phyloP scores from a whole-genome alignment of 202 grass and related monocot species.

The Carex arenaria region DNA sequence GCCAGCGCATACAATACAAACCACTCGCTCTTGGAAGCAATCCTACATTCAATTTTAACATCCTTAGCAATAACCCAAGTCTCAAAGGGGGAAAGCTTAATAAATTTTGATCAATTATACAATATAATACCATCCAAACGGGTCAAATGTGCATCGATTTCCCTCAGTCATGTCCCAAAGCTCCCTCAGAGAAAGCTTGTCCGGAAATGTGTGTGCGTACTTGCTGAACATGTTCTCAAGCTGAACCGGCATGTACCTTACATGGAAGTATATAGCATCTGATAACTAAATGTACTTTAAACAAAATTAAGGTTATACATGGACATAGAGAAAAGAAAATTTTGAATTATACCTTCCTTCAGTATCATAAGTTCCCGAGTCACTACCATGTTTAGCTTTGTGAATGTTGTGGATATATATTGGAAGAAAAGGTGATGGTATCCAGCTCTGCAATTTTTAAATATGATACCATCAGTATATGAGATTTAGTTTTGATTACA shows the following conservation, averaged over 20 bases:
- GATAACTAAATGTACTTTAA: background rate
- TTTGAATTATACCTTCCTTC: constrained; percentile 48
- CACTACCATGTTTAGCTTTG: constrained; percentile 69
- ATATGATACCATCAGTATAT: background rate
- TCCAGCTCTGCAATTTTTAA: constrained; percentile 41
- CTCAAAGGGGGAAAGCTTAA: background rate
- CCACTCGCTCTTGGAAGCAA: constrained; percentile 68
- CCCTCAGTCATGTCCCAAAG: constrained; percentile 73
- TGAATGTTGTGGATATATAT: constrained; percentile 92
- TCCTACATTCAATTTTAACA: constrained; percentile 33
- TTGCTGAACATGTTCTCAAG: constrained; percentile 91
- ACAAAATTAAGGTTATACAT: background rate
- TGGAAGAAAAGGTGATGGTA: constrained; percentile 55
- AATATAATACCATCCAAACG: constrained; percentile 58
- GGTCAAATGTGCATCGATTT: constrained; percentile 30
- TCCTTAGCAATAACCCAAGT: background rate
- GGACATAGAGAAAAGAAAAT: background rate
- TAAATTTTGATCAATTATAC: background rate
- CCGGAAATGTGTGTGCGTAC: constrained; percentile 53
- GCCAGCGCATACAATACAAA: constrained; percentile 55
- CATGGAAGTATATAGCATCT: background rate
- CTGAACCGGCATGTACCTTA: constrained; percentile 68
- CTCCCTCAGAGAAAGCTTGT: constrained; percentile 53
- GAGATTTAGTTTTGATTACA: background rate
- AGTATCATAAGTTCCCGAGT: constrained; percentile 50